Percentiles rank a stretch among this genome's conserved stretches.
These are phyloP conservation scores for Neurospora sp. DNA, from an alignment of 2,329 filamentous ascomycete genomes.

Conservation along the genomic window DNA sequence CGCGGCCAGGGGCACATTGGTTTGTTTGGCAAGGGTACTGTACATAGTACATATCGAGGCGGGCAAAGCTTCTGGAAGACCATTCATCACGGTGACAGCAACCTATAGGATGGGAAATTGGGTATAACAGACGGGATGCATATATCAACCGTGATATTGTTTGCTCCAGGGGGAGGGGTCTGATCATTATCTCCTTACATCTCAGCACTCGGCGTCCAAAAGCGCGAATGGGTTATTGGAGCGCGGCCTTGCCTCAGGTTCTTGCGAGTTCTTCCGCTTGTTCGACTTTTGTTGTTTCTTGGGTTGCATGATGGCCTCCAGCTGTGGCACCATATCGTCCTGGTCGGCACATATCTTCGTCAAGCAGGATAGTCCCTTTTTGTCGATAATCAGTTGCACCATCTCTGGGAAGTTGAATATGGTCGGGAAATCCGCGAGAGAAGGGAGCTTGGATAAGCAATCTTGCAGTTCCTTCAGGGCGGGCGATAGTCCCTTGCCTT, in stretches of 20 bases:
- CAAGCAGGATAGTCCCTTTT: slow-evolving; percentile 8
- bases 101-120: not conserved
- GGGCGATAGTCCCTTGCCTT: not conserved
- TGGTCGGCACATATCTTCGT: slow-evolving; percentile 6
- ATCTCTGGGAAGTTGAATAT: slow-evolving; percentile 8
- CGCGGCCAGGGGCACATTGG: not conserved
- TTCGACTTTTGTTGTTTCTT: slow-evolving; percentile 5
- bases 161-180: not conserved
- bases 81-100: not conserved
- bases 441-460: slow-evolving; percentile 7
- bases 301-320: slow-evolving; percentile 5
- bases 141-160: too few relatives aligned
- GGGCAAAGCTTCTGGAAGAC: not conserved
- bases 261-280: slow-evolving; percentile 9
- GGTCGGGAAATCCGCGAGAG: slow-evolving; percentile 11
- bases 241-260: slow-evolving; percentile 2
- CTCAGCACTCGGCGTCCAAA: slow-evolving; percentile 1
- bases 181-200: not conserved
- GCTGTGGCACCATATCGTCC: slow-evolving; percentile 7
- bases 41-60: not conserved
- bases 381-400: slow-evolving; percentile 6
- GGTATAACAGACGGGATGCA: not conserved
- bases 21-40: not conserved
- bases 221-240: slow-evolving; percentile 13
- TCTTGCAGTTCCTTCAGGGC: not conserved